Evolutionary conservation across 2,329 filamentous ascomycete genomes (phyloP).

Genomic region (Monascus ruber): DNA sequence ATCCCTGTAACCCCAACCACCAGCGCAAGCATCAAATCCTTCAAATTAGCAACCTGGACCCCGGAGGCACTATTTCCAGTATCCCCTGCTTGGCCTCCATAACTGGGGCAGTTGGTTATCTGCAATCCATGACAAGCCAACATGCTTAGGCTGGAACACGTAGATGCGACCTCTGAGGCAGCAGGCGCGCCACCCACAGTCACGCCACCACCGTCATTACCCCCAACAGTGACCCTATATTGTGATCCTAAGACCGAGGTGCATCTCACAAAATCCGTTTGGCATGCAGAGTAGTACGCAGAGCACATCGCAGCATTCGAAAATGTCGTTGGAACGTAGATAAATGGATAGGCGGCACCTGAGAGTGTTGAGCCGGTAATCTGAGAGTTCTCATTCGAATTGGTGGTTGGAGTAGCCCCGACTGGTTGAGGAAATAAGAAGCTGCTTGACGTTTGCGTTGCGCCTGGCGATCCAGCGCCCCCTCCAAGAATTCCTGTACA

Average conservation of each 20-base stretch:
- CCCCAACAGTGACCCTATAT: constrained; percentile 42
- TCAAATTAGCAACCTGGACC: constrained; percentile 25
- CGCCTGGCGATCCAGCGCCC: constrained; percentile 5
- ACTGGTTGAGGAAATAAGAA: constrained; percentile 26
- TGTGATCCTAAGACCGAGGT: constrained; percentile 36
- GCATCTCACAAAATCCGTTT: constrained; percentile 36
- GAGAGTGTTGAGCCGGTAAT: constrained; percentile 33
- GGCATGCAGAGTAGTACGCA: constrained; percentile 43
- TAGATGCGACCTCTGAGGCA: constrained; percentile 29
- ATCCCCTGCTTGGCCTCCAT: constrained; percentile 17
- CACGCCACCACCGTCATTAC: constrained; percentile 35
- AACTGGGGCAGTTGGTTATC: constrained; percentile 34
- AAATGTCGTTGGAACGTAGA: constrained; percentile 44
- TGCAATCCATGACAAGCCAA: constrained; percentile 39
- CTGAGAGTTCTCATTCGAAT: constrained; percentile 6
- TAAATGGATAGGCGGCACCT: constrained; percentile 41
- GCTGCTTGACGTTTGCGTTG: constrained; percentile 12
- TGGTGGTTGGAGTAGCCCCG: constrained; percentile 18
- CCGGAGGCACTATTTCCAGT: constrained; percentile 17
- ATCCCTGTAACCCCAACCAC: constrained; percentile 37
- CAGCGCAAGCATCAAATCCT: constrained; percentile 31
- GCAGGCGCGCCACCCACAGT: constrained; percentile 37
- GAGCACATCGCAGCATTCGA: constrained; percentile 40
- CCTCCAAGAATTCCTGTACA: constrained; percentile 45
- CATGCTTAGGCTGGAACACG: constrained; percentile 36